These are phyloP conservation scores for Pyrenochaeta sp. DNA, from an alignment of 2,329 filamentous ascomycete species.

Conservation along the genomic window DNA sequence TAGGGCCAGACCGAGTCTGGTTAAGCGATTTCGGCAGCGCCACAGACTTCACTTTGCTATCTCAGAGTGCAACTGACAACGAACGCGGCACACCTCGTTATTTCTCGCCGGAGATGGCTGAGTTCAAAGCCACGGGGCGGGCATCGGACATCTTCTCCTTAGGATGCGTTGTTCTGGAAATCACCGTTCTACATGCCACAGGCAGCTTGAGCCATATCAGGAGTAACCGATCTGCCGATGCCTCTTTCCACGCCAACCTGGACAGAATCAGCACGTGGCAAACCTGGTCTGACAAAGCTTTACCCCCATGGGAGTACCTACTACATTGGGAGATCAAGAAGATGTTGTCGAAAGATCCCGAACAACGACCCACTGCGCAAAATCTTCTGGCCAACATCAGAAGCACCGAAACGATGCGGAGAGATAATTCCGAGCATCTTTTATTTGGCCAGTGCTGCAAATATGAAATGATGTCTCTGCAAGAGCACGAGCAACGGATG, in stretches of 20 bases:
- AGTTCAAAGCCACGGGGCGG: constrained; percentile 15
- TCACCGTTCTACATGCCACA: constrained; percentile 63
- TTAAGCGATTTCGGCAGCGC: constrained; percentile 32
- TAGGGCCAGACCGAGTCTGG: constrained; percentile 17
- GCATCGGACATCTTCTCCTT: constrained; percentile 74
- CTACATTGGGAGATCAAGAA: constrained; percentile 3
- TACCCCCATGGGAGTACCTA: constrained; percentile 28
- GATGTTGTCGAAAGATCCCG: constrained; percentile 11
- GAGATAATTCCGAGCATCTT: background rate
- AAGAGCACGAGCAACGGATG: background rate
- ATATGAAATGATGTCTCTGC: background rate
- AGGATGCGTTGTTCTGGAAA: constrained; percentile 74
- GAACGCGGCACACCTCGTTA: constrained; percentile 30
- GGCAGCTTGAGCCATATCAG: constrained; percentile 68
- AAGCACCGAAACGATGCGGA: background rate
- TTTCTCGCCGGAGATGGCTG: constrained; percentile 26
- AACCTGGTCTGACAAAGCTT: constrained; percentile 63
- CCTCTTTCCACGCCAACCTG: constrained; percentile 74
- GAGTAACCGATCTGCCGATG: constrained; percentile 60
- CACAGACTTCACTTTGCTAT: constrained; percentile 29
- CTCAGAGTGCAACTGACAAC: constrained; percentile 29
- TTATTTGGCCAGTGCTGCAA: constrained; percentile 14
- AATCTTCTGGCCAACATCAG: constrained; percentile 5
- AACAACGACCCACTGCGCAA: constrained; percentile 8
- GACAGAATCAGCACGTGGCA: constrained; percentile 74